These are phyloP conservation scores for Oidium heveae DNA, from an alignment of 2,329 filamentous ascomycete species.

Conservation along the genomic window DNA sequence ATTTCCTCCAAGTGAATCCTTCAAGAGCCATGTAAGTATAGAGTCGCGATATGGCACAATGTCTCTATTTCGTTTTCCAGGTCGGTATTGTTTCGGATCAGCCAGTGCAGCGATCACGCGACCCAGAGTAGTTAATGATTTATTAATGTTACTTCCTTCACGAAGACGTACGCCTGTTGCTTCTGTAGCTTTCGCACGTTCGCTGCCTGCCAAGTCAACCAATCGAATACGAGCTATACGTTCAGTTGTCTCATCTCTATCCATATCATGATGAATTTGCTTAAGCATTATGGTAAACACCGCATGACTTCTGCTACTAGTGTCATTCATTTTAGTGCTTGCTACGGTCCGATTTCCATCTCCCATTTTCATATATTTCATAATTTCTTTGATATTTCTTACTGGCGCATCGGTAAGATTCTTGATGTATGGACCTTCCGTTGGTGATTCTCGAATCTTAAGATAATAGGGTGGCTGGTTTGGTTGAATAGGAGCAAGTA, in stretches of 20 bases:
- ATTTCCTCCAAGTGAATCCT: conserved; percentile 88
- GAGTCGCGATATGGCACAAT: conserved; percentile 88
- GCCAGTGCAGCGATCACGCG: conserved; percentile 80
- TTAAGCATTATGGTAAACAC: conserved; percentile 97
- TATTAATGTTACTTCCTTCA: conserved; percentile 97
- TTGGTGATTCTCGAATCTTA: conserved; percentile 88
- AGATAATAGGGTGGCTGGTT: conserved; percentile 71
- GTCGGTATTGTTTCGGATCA: conserved; percentile 36
- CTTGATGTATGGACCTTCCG: conserved; percentile 89
- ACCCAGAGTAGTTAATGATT: conserved; percentile 84
- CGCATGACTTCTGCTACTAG: conserved; percentile 81
- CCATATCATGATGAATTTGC: conserved; percentile 92
- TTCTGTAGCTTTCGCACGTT: conserved; percentile 85
- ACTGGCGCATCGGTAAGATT: conserved; percentile 86
- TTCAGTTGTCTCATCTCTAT: conserved; percentile 94
- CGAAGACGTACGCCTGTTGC: conserved; percentile 75
- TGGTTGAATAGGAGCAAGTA: conserved; percentile 48
- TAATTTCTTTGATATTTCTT: conserved; percentile 62
- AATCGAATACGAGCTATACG: conserved; percentile 79
- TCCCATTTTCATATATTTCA: conserved; percentile 73
- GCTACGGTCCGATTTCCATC: conserved; percentile 73
- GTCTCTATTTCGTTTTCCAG: conserved; percentile 35
- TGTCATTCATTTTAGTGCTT: conserved; percentile 98
- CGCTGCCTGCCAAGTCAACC: conserved; percentile 83
- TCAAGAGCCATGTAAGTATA: conserved; percentile 60